These are phyloP conservation scores for Oxyria digyna DNA, from an alignment of 148 eudicot species.

Conservation along the genomic window DNA sequence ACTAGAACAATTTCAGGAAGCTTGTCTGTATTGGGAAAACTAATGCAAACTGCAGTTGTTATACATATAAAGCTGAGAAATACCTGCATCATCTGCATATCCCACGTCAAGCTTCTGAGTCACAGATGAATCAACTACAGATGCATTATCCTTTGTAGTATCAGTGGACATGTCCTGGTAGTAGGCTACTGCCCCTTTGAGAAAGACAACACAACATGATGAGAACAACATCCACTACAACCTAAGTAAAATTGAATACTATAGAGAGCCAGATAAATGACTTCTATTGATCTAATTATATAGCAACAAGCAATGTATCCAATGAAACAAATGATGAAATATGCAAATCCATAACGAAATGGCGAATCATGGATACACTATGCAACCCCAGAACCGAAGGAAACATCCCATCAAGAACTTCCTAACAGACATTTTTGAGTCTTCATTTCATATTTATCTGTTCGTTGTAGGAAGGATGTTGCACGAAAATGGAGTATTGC, in stretches of 20 bases:
- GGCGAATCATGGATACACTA: not conserved
- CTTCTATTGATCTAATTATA: not conserved
- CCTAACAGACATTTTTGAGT: not conserved
- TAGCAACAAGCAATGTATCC: not conserved
- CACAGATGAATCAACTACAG: constrained; percentile 50
- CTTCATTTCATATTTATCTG: too few species aligned
- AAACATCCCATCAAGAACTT: not conserved
- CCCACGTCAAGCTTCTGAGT: constrained; percentile 42
- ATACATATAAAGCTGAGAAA: not conserved
- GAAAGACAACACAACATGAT: not conserved
- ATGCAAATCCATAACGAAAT: not conserved
- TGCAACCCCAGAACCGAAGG: not conserved
- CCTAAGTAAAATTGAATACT: not conserved
- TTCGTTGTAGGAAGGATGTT: not conserved
- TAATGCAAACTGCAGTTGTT: not conserved
- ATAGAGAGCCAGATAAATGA: not conserved
- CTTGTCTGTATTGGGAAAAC: not conserved
- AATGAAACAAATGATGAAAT: not conserved
- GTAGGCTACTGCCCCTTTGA: not conserved
- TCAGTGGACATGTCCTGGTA: constrained; percentile 42
- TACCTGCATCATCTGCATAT: constrained; percentile 49
- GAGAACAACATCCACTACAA: not conserved
- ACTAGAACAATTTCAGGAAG: not conserved
- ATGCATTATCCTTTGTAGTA: constrained; percentile 41
- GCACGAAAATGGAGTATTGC: not conserved